Conservation (phyloP, 2,329 filamentous ascomycete species). For the Apiospora rasikravindrae region DNA sequence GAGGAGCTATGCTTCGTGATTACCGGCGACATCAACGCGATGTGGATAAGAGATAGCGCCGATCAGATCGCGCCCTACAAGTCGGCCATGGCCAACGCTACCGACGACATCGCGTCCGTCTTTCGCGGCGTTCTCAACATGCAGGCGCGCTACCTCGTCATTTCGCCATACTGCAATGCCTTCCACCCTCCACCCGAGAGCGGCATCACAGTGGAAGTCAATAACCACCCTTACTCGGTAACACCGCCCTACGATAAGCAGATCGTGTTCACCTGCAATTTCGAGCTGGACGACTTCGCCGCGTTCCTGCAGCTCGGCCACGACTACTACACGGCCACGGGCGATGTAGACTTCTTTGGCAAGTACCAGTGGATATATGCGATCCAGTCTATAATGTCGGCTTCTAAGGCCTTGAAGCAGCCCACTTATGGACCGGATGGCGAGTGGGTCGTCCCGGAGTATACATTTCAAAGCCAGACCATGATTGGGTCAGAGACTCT, state of each 20-base stretch:
- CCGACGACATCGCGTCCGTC: constrained; percentile 67
- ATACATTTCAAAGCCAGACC: constrained; percentile 73
- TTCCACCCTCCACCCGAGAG: constrained; percentile 88
- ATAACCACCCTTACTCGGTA: constrained; percentile 64
- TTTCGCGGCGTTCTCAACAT: constrained; percentile 79
- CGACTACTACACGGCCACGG: constrained; percentile 72
- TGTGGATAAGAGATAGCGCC: constrained; percentile 74
- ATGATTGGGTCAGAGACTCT: constrained; percentile 75
- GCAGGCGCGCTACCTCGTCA: constrained; percentile 72
- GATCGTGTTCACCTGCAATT: constrained; percentile 84
- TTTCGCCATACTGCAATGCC: constrained; percentile 86
- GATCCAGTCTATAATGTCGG: constrained; percentile 61
- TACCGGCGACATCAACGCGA: constrained; percentile 37
- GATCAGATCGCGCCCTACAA: constrained; percentile 81
- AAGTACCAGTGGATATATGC: constrained; percentile 72
- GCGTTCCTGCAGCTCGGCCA: constrained; percentile 75
- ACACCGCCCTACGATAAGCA: constrained; percentile 68
- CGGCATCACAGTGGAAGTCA: constrained; percentile 61
- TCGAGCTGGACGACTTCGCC: constrained; percentile 81
- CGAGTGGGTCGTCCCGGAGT: constrained; percentile 59
- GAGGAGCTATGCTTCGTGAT: constrained; percentile 70
- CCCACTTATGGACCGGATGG: constrained; percentile 68
- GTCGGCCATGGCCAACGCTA: constrained; percentile 61
- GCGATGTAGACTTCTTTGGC: constrained; percentile 69
- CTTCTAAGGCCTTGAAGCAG: constrained; percentile 67